A percentile compares a stretch with the other conserved stretches of the same genome.
Evolutionary conservation across 2,329 filamentous ascomycete species (phyloP).

Genomic region (Botrytis squamosa): DNA sequence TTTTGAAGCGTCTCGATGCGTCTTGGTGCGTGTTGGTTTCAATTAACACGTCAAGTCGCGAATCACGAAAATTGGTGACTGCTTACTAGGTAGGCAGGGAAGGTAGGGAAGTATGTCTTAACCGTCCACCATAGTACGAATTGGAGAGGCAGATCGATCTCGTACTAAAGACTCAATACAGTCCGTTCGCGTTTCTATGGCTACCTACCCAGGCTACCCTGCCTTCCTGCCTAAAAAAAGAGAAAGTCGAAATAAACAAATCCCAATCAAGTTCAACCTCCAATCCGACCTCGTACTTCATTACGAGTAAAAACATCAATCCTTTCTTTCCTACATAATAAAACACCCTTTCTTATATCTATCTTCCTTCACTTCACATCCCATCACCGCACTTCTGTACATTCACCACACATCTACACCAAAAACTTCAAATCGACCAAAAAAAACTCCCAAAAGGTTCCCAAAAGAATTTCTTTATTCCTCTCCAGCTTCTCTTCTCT

Average conservation of each 20-base stretch:
- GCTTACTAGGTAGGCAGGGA: no score
- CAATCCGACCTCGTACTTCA: no score
- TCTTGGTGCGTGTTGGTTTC: not conserved
- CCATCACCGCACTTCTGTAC: not conserved
- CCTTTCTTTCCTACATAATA: not conserved
- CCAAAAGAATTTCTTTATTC: slow-evolving; percentile 15
- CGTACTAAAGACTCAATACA: no score
- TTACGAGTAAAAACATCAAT: not conserved
- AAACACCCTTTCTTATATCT: not conserved
- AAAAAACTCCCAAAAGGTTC: not conserved
- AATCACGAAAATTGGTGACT: slow-evolving; percentile 16
- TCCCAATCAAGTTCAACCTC: not conserved
- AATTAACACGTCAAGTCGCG: slow-evolving; percentile 1
- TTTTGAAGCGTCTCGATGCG: not conserved
- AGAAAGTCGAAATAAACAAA: slow-evolving; percentile 16
- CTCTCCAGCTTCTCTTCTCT: not conserved
- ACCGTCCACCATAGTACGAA: not conserved
- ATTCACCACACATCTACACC: not conserved
- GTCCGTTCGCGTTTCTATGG: slow-evolving; percentile 10
- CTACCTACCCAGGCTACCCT: not conserved
- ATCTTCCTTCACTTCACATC: not conserved
- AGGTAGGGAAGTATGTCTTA: no score
- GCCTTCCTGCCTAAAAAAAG: not conserved
- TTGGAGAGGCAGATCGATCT: not conserved
- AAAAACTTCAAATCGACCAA: not conserved